Conservation (phyloP, 1,284 basidiomycete species). For the Limonomyces culmigenus region DNA sequence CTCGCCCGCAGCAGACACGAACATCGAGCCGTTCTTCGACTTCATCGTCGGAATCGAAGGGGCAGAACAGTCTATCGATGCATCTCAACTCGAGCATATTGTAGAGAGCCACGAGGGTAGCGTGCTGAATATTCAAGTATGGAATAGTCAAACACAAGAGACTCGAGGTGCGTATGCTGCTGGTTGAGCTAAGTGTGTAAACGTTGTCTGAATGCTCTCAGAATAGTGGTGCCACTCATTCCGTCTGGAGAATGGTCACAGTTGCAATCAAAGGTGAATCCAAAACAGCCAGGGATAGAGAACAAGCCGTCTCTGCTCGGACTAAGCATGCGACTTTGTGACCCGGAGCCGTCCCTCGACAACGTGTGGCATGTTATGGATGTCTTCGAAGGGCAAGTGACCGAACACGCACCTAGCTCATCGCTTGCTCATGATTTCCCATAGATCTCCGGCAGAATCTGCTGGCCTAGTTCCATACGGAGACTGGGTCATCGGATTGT, state of each 20-base stretch:
- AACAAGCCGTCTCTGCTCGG: slow-evolving; percentile 73
- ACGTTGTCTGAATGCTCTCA: slow-evolving; percentile 4
- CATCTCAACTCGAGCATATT: slow-evolving; percentile 60
- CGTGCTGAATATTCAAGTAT: slow-evolving; percentile 66
- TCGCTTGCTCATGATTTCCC: too few species aligned
- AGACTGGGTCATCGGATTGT: slow-evolving; percentile 89
- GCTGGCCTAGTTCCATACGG: slow-evolving; percentile 77
- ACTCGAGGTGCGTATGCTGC: slow-evolving; percentile 50
- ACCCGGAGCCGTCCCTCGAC: slow-evolving; percentile 75
- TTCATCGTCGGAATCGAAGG: slow-evolving; percentile 84
- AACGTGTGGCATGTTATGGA: slow-evolving; percentile 98
- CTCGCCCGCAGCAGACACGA: slow-evolving; percentile 74
- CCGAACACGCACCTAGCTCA: too few species aligned
- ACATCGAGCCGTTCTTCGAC: slow-evolving; percentile 93
- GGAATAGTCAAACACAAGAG: slow-evolving; percentile 78
- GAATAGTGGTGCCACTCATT: slow-evolving; percentile 62
- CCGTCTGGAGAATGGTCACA: slow-evolving; percentile 79
- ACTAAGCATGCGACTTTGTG: slow-evolving; percentile 81
- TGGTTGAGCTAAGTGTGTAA: slow-evolving; percentile 1
- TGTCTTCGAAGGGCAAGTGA: too few species aligned
- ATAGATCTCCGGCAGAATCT: slow-evolving; percentile 87
- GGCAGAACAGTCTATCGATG: slow-evolving; percentile 40
- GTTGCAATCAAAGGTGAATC: slow-evolving; percentile 18
- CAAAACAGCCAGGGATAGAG: too few species aligned
- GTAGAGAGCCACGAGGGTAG: slow-evolving; percentile 81